A percentile compares a stretch with the other conserved stretches of the same genome.
These are phyloP conservation scores for Fulvia fulva DNA, from an alignment of 2,329 filamentous ascomycete genomes.

Conservation along the genomic window DNA sequence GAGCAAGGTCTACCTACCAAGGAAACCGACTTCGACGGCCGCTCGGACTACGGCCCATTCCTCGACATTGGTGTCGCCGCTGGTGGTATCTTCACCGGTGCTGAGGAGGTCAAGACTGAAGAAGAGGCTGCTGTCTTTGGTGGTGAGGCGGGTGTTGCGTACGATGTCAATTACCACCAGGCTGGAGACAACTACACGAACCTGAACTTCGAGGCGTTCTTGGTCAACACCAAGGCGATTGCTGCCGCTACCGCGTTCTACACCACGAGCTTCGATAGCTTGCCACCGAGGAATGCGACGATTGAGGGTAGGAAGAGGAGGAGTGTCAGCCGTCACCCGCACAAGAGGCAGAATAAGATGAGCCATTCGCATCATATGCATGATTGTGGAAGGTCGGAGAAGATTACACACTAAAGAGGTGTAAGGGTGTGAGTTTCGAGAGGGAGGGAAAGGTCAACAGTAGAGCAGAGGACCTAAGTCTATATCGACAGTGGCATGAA, in stretches of 20 bases:
- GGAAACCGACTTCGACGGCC: conserved; percentile 71
- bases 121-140: conserved; percentile 65
- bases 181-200: conserved; percentile 52
- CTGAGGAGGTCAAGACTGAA: conserved; percentile 69
- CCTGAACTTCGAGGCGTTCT: conserved; percentile 51
- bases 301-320: neutral
- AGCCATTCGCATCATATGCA: conserved; percentile 1
- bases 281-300: conserved; percentile 33
- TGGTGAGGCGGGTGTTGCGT: conserved; percentile 57
- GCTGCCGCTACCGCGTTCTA: conserved; percentile 68
- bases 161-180: conserved; percentile 51
- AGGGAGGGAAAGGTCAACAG: too few species aligned
- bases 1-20: conserved; percentile 61
- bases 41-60: conserved; percentile 76
- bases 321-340: neutral
- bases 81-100: conserved; percentile 73
- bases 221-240: conserved; percentile 56
- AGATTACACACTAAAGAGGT: too few species aligned
- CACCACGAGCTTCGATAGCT: conserved; percentile 60
- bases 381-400: neutral
- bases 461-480: too few species aligned
- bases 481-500: too few species aligned
- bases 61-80: conserved; percentile 62
- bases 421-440: too few species aligned
- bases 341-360: neutral